A percentile compares a stretch with the other conserved stretches of the same genome.
Evolutionary conservation across 2,329 filamentous ascomycete genomes (phyloP).

Genomic region (Ascocoryne sarcoides): DNA sequence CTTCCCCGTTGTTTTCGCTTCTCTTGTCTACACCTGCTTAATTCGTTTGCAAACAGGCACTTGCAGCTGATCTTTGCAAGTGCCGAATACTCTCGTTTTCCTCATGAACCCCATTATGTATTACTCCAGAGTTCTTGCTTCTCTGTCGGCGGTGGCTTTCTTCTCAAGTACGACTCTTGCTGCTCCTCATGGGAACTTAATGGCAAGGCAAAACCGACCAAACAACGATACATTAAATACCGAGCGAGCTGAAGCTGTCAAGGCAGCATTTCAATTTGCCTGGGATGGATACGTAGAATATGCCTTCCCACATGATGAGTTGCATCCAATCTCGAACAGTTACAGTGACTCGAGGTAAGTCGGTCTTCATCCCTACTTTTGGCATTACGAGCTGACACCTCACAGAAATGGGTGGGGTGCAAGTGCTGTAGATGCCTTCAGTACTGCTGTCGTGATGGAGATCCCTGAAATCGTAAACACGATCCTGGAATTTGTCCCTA

Average conservation of each 20-base stretch:
- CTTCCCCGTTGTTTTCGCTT: too few species aligned
- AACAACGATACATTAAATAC: slow-evolving; percentile 19
- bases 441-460: slow-evolving; percentile 71
- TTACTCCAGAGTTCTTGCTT: slow-evolving; percentile 11
- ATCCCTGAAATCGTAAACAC: slow-evolving; percentile 56
- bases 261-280: slow-evolving; percentile 58
- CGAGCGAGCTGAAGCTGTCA: slow-evolving; percentile 48
- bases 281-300: slow-evolving; percentile 67
- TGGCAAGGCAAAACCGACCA: slow-evolving; percentile 10
- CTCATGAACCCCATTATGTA: slow-evolving; percentile 15
- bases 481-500: slow-evolving; percentile 62
- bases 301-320: slow-evolving; percentile 70
- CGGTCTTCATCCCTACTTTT: background rate
- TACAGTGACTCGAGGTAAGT: slow-evolving; percentile 61
- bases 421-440: slow-evolving; percentile 71
- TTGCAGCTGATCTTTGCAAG: too few species aligned
- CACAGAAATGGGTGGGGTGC: slow-evolving; percentile 76
- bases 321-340: slow-evolving; percentile 57
- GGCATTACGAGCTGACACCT: slow-evolving; percentile 7
- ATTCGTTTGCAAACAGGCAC: too few species aligned
- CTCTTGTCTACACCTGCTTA: too few species aligned
- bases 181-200: slow-evolving; percentile 12
- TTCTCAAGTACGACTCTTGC: slow-evolving; percentile 11
- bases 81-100: too few species aligned
- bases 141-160: slow-evolving; percentile 12